A percentile compares a stretch with the other conserved stretches of the same genome.
Conservation (phyloP, 208 protist genomes). For the Trypanosoma platydactyli region DNA sequence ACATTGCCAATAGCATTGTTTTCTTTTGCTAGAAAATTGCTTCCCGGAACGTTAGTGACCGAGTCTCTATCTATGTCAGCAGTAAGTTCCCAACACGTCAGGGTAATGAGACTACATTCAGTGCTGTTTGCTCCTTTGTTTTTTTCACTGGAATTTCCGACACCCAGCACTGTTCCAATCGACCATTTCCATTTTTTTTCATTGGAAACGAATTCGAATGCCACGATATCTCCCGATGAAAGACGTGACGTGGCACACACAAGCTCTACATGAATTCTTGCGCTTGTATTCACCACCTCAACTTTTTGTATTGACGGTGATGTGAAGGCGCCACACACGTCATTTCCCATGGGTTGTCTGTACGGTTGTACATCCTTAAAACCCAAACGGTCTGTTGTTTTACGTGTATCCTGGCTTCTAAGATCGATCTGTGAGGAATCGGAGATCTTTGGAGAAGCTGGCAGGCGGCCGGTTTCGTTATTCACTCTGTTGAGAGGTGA, state of each 20-base stretch:
- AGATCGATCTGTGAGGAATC: background rate
- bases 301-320: background rate
- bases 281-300: too few relatives aligned
- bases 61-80: background rate
- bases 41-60: background rate
- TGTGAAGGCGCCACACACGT: background rate
- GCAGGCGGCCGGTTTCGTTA: too few relatives aligned
- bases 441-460: too few relatives aligned
- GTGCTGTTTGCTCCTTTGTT: background rate
- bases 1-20: conserved; percentile 1
- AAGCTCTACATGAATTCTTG: conserved; percentile 5
- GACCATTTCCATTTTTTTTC: conserved; percentile 36
- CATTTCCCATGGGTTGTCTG: background rate
- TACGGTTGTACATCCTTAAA: background rate
- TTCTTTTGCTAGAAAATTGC: background rate
- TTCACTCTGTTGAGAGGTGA: too few relatives aligned
- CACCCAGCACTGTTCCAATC: conserved; percentile 31
- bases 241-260: conserved; percentile 5
- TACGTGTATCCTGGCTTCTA: background rate
- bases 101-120: background rate
- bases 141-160: background rate
- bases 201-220: conserved; percentile 36
- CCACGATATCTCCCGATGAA: conserved; percentile 27
- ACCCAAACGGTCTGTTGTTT: background rate
- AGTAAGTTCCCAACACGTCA: conserved; percentile 11